phyloP scores from a whole-genome alignment of 2,329 filamentous ascomycete species.

The Coniella lustricola region DNA sequence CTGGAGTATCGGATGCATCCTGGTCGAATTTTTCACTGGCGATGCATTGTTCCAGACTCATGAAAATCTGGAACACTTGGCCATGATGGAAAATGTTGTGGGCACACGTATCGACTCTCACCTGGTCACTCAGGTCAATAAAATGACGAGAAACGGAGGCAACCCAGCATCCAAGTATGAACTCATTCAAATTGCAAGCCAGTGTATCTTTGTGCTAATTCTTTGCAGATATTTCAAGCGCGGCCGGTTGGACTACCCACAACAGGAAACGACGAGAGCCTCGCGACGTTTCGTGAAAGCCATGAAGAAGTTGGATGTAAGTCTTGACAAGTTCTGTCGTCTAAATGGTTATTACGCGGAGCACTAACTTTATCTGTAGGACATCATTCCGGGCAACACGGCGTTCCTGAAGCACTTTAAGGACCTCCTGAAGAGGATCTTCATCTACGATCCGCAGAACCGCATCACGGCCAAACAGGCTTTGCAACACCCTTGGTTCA shows the following conservation, averaged over 20 bases:
- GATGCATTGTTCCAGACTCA: constrained; percentile 67
- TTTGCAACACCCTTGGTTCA: constrained; percentile 62
- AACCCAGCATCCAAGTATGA: constrained; percentile 58
- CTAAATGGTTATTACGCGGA: constrained; percentile 5
- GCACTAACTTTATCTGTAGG: constrained; percentile 34
- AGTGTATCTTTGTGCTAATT: constrained; percentile 23
- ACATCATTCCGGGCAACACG: constrained; percentile 56
- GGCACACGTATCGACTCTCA: constrained; percentile 51
- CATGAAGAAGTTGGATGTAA: constrained; percentile 61
- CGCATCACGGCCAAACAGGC: constrained; percentile 62
- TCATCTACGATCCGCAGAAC: constrained; percentile 58
- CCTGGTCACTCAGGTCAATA: constrained; percentile 51
- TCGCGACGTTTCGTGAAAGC: constrained; percentile 62
- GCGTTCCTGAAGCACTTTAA: constrained; percentile 56
- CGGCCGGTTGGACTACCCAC: constrained; percentile 58
- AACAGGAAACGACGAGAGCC: constrained; percentile 54
- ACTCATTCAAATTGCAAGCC: background rate
- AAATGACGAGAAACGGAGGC: constrained; percentile 49
- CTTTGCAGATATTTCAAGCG: constrained; percentile 57
- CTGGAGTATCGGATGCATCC: constrained; percentile 67
- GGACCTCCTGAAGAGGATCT: constrained; percentile 59
- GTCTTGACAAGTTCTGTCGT: constrained; percentile 21
- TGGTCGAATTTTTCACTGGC: constrained; percentile 66
- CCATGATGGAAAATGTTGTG: constrained; percentile 69
- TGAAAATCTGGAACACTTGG: constrained; percentile 64